Evolutionary conservation across 306 rosid species (phyloP).

Genomic region (Sicyos edulis): DNA sequence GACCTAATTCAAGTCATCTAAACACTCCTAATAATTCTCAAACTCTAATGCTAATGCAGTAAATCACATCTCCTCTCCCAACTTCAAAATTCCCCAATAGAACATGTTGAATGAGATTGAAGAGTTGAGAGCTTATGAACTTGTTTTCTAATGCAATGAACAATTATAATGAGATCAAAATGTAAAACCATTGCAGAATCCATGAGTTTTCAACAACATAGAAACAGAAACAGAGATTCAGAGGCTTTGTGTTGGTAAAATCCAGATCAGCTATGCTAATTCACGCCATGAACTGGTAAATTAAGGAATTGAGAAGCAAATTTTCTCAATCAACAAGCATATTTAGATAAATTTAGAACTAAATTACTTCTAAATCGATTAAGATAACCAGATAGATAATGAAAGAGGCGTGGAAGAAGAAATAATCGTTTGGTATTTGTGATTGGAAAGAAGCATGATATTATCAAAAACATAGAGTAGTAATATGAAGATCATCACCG

Average conservation of each 20-base stretch:
- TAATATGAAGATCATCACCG: constrained; percentile 43
- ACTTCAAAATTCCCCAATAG: no score
- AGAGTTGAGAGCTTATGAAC: background rate
- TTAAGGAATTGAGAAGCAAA: constrained; percentile 20
- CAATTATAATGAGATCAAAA: constrained; percentile 25
- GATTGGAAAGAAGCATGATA: background rate
- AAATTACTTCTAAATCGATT: constrained; percentile 21
- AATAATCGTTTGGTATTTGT: constrained; percentile 14
- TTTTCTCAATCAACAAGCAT: constrained; percentile 28
- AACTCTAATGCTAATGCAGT: no score
- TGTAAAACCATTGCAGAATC: constrained; percentile 18
- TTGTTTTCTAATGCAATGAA: constrained; percentile 17
- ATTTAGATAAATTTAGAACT: constrained; percentile 20
- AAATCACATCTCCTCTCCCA: no score
- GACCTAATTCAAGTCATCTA: no score
- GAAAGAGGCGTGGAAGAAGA: constrained; percentile 16
- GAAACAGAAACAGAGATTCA: constrained; percentile 29
- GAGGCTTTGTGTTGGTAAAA: background rate
- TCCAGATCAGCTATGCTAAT: background rate
- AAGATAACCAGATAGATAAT: constrained; percentile 16
- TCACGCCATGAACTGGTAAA: constrained; percentile 17
- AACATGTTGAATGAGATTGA: background rate
- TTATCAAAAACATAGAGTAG: constrained; percentile 54
- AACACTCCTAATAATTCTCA: no score
- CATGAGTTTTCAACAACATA: constrained; percentile 12